Conservation (phyloP, 2,329 filamentous ascomycete genomes). For the Trichoderma harzianum region DNA sequence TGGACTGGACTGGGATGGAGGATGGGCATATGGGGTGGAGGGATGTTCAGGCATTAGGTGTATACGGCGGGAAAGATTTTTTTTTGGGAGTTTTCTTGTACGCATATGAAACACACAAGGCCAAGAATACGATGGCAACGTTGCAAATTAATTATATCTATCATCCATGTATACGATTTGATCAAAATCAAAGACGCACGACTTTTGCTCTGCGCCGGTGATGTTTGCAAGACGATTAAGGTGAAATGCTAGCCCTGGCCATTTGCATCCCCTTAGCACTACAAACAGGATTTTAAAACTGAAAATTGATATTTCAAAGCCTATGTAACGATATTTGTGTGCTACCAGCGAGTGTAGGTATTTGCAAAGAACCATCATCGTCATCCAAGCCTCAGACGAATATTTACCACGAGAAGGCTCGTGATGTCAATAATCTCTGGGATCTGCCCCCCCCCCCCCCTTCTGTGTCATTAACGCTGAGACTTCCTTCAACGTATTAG, state of each 20-base stretch:
- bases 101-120: conserved; percentile 7
- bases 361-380: neutral
- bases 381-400: neutral
- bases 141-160: neutral
- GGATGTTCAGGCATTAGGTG: neutral
- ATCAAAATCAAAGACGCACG: no score
- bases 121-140: neutral
- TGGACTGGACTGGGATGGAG: neutral
- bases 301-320: neutral
- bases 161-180: neutral
- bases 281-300: neutral
- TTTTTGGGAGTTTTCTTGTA: neutral
- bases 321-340: neutral
- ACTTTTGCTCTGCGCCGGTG: neutral
- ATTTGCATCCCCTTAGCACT: no score
- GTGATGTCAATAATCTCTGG: neutral
- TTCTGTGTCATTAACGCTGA: neutral
- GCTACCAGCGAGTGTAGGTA: neutral
- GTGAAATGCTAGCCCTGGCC: no score
- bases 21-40: neutral
- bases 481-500: neutral
- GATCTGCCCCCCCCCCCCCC: neutral
- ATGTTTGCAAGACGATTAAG: neutral
- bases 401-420: neutral
- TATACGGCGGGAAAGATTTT: conserved; percentile 6